Conservation (phyloP, 2,329 filamentous ascomycete genomes). For the Penicillium olsonii region DNA sequence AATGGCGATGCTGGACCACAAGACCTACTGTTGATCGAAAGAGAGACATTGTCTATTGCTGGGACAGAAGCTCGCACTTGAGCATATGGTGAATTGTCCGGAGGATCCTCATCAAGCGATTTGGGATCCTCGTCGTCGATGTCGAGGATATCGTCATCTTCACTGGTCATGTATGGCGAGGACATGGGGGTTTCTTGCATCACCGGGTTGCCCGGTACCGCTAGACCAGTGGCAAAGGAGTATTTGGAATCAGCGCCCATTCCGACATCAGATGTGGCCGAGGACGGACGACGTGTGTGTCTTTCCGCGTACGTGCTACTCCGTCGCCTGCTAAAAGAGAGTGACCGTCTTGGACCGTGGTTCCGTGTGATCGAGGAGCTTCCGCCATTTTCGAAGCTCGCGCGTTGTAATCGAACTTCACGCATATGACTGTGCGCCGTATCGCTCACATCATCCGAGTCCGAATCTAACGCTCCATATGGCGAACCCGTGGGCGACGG, state of each 20-base stretch:
- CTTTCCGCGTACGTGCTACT: constrained; percentile 16
- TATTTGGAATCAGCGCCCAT: constrained; percentile 36
- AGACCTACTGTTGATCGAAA: constrained; percentile 71
- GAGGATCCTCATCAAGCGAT: constrained; percentile 33
- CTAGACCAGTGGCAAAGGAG: constrained; percentile 32
- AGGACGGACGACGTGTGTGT: constrained; percentile 27
- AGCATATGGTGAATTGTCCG: constrained; percentile 56
- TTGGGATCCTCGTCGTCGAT: constrained; percentile 38
- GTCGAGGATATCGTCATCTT: constrained; percentile 22
- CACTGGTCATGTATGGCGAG: constrained; percentile 23
- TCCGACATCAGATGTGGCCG: constrained; percentile 32
- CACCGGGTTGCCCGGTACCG: constrained; percentile 27
- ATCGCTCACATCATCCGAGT: constrained; percentile 30
- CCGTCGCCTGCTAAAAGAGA: constrained; percentile 17
- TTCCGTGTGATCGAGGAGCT: constrained; percentile 16
- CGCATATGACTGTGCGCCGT: background rate
- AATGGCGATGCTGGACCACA: background rate
- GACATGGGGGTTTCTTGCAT: constrained; percentile 26
- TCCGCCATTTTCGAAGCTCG: constrained; percentile 15
- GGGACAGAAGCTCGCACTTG: constrained; percentile 79
- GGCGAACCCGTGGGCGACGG: constrained; percentile 63
- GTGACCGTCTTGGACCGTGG: constrained; percentile 14
- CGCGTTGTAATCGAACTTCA: background rate
- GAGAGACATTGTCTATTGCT: constrained; percentile 69
- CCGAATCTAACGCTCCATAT: constrained; percentile 55